Conservation (phyloP, 164 flowering plant genomes). For the Magnolia kwangsiensis region DNA sequence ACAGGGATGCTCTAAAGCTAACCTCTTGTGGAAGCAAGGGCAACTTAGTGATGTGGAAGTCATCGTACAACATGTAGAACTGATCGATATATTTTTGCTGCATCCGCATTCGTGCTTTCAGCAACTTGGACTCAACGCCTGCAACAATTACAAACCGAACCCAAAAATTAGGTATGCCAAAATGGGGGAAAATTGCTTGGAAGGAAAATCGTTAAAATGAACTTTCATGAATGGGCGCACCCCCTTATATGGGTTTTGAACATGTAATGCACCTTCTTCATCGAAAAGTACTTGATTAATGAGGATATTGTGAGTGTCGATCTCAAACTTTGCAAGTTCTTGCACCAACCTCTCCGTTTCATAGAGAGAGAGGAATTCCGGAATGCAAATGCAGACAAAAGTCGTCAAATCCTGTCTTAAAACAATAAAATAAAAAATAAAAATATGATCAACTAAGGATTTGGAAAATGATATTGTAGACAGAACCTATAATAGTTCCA, state of each 20-base stretch:
- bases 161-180: background rate
- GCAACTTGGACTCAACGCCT: slow-evolving; percentile 84
- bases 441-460: background rate
- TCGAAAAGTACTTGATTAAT: slow-evolving; percentile 89
- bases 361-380: slow-evolving; percentile 94
- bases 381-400: slow-evolving; percentile 95
- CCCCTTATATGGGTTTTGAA: background rate
- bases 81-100: slow-evolving; percentile 94
- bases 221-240: background rate
- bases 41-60: slow-evolving; percentile 83
- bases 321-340: slow-evolving; percentile 92
- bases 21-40: slow-evolving; percentile 98
- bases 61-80: slow-evolving; percentile 90
- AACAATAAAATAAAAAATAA: background rate
- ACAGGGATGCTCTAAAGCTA: background rate
- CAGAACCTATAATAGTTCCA: background rate
- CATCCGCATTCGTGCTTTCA: slow-evolving; percentile 93
- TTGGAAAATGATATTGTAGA: background rate
- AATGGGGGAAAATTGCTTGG: background rate
- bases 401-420: slow-evolving; percentile 85
- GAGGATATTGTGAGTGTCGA: slow-evolving; percentile 91
- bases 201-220: background rate
- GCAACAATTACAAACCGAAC: slow-evolving; percentile 2
- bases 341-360: slow-evolving; percentile 98
- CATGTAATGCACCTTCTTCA: slow-evolving; percentile 66